A percentile compares a stretch with the other conserved stretches of the same genome.
phyloP scores from a whole-genome alignment of 768 basidiomycete genomes.

The Mycena vitilis region DNA sequence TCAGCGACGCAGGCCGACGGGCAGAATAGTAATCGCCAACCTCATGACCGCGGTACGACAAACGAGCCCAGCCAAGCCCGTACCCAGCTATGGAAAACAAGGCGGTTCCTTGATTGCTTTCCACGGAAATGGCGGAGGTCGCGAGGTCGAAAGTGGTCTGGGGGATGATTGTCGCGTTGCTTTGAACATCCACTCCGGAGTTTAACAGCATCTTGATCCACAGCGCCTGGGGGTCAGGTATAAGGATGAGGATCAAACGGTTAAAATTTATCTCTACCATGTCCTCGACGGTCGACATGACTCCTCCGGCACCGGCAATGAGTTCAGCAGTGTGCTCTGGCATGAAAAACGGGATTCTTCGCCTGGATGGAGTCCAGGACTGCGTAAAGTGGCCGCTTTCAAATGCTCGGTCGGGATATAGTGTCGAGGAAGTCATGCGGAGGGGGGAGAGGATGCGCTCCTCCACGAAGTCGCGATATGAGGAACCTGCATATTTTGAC shows the following conservation, averaged over 20 bases:
- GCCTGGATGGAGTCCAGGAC: constrained; percentile 16
- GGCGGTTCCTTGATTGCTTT: constrained; percentile 24
- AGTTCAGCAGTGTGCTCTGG: constrained; percentile 39
- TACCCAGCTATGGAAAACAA: constrained; percentile 50
- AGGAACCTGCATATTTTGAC: constrained; percentile 27
- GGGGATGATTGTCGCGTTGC: constrained; percentile 49
- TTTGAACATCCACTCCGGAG: constrained; percentile 44
- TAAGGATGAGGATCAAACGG: constrained; percentile 18
- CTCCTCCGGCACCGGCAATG: constrained; percentile 53
- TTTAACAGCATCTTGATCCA: constrained; percentile 54
- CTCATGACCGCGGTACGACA: constrained; percentile 54
- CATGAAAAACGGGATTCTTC: constrained; percentile 31
- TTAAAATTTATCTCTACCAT: constrained; percentile 46
- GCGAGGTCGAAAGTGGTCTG: constrained; percentile 25
- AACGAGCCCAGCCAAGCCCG: constrained; percentile 56
- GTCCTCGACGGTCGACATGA: constrained; percentile 55
- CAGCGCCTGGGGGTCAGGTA: constrained; percentile 43
- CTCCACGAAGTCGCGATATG: constrained; percentile 54
- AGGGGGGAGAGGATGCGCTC: constrained; percentile 55
- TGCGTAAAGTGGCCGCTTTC: constrained; percentile 41
- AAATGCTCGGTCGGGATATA: constrained; percentile 47
- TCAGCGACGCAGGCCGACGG: neutral
- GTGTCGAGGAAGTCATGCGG: constrained; percentile 55
- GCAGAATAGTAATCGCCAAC: constrained; percentile 33
- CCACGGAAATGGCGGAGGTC: constrained; percentile 43